A percentile compares a stretch with the other conserved stretches of the same genome.
Conservation (phyloP, 805 yeast species). For the Nakazawaea ishiwadae region DNA sequence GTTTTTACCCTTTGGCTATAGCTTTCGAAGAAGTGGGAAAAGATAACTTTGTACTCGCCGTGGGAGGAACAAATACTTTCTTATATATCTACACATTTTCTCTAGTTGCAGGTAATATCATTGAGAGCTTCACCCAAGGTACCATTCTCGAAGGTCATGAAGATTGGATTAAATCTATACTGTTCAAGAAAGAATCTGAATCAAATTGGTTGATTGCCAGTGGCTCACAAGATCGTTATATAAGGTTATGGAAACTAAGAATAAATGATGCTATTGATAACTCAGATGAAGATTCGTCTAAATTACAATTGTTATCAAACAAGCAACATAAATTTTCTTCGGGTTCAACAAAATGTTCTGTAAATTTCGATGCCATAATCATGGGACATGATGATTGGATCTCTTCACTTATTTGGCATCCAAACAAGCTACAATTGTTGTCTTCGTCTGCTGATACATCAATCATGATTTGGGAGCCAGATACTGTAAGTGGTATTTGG, state of each 20-base stretch:
- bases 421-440: constrained; percentile 52
- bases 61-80: constrained; percentile 66
- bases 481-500: constrained; percentile 85
- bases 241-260: constrained; percentile 80
- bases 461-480: constrained; percentile 91
- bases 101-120: constrained; percentile 8
- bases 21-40: constrained; percentile 27
- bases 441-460: constrained; percentile 94
- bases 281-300: constrained; percentile 48
- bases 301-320: constrained; percentile 56
- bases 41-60: constrained; percentile 44
- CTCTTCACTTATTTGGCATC: constrained; percentile 79
- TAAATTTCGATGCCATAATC: constrained; percentile 85
- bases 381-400: constrained; percentile 99
- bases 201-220: constrained; percentile 69
- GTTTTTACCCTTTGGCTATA: constrained; percentile 46
- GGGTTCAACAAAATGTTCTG: constrained; percentile 38
- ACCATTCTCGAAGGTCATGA: constrained; percentile 84
- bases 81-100: constrained; percentile 52
- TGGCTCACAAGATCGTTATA: constrained; percentile 91
- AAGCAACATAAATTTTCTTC: constrained; percentile 62
- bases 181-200: constrained; percentile 46
- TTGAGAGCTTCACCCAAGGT: constrained; percentile 28
- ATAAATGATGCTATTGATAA: constrained; percentile 51
- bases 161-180: constrained; percentile 86